Evolutionary conservation across 2,329 filamentous ascomycete species (phyloP), one percentile per base, ranked within the genome.

Genomic region (Xylaria sp.): DNA sequence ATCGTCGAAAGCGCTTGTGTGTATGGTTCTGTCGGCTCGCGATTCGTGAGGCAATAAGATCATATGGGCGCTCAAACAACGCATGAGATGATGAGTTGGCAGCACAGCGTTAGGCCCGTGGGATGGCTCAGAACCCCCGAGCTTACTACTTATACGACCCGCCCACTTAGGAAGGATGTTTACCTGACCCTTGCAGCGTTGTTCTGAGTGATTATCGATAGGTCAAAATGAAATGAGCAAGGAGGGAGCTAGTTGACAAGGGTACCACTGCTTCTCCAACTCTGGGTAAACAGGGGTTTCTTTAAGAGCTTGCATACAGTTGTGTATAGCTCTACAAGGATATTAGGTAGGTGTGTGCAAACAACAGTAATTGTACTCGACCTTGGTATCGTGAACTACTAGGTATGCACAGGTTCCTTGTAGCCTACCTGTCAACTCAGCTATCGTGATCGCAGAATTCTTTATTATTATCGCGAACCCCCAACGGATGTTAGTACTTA

Each of bases 61-160:
- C 68, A 70, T 36, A 36, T 56, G 55, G 54, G 64, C 57, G n/a
- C 58, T 7, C 34, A 36, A 64, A 61, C 62, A 66, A 57, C 59
- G 58, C 50, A 64, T 50, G 51, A 24, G 64, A 66, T 71, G 73
- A 72, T 76, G 75, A 76, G 75, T 71, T 76, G 75, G 74, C 75
- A 76, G 51, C 67, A 54, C 65, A 67, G 61, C 61, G 53, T 51
- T 14, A 42, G 45, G 36, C 11, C 42, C 4, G 24, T 27, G 24
- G 24, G 24, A 32, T 54, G 39, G 51, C 19, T 36, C 47, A 45
- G 36, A 30, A 56, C 61, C 56, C 32, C 42, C 53, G 19, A 17
- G 60, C 53, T 50, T 47, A 54, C 54, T 47, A 54, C 54, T 64
- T 68, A 69, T 69, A 66, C 51, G 30, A 59, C 53, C 58, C 27